Percentiles rank a stretch among this genome's conserved stretches.
These are phyloP conservation scores for Fistulifera pelliculosa DNA, from an alignment of 108 stramenopile species.

Conservation along the genomic window DNA sequence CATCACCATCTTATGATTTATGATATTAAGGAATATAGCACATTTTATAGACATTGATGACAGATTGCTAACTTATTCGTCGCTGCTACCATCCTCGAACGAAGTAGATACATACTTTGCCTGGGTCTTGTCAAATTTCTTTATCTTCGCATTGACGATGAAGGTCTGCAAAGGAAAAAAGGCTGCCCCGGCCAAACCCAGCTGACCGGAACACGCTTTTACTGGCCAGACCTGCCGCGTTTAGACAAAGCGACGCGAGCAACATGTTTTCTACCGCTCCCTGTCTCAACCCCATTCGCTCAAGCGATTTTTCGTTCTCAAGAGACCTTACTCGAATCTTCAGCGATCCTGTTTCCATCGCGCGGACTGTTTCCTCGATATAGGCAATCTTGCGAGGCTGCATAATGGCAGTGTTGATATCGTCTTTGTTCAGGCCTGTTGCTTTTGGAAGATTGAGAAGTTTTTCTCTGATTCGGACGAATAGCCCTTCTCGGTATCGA, in stretches of 20 bases:
- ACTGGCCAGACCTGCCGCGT: slow-evolving; percentile 55
- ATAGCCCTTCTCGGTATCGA: slow-evolving; percentile 62
- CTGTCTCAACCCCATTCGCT: slow-evolving; percentile 78
- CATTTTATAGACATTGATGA: too few species aligned
- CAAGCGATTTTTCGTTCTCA: slow-evolving; percentile 87
- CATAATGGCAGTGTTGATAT: slow-evolving; percentile 66
- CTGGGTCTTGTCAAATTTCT: slow-evolving; percentile 87
- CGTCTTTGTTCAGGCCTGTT: slow-evolving; percentile 71
- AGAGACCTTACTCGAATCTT: slow-evolving; percentile 90
- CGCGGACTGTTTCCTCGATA: slow-evolving; percentile 82
- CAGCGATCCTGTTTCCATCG: slow-evolving; percentile 79
- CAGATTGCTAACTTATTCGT: too few species aligned
- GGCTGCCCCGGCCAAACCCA: slow-evolving; percentile 49
- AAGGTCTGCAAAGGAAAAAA: slow-evolving; percentile 62
- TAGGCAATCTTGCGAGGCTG: slow-evolving; percentile 83
- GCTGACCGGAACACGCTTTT: slow-evolving; percentile 31
- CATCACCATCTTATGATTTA: too few species aligned
- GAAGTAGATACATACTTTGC: slow-evolving; percentile 56
- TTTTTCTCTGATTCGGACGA: slow-evolving; percentile 56
- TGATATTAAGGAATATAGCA: too few species aligned
- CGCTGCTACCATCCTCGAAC: slow-evolving; percentile 34
- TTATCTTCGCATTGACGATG: slow-evolving; percentile 58
- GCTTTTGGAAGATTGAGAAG: slow-evolving; percentile 67
- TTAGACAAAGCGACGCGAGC: slow-evolving; percentile 58
- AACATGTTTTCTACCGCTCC: slow-evolving; percentile 66